Conservation (phyloP, 148 eudicot species). For the Persicaria tinctoria region DNA sequence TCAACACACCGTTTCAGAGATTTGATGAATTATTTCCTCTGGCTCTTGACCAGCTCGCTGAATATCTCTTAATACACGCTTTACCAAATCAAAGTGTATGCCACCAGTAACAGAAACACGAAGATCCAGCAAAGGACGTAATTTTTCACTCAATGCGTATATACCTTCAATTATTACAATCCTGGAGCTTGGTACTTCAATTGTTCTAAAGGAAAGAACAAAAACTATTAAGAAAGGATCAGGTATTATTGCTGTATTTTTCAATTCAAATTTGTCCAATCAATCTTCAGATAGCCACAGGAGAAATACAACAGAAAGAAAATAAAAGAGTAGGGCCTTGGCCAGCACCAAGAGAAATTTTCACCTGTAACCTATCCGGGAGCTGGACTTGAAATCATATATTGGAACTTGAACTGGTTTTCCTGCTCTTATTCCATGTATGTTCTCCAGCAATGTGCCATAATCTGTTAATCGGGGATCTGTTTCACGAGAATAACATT, state of each 20-base stretch:
- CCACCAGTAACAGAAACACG: slow-evolving; percentile 99
- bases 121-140: slow-evolving; percentile 84
- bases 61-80: slow-evolving; percentile 90
- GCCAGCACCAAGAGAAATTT: background rate
- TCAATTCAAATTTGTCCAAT: background rate
- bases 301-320: background rate
- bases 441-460: slow-evolving; percentile 82
- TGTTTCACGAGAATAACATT: slow-evolving; percentile 20
- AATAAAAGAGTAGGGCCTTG: background rate
- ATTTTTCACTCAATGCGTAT: slow-evolving; percentile 86
- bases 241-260: background rate
- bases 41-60: slow-evolving; percentile 99
- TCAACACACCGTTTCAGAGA: slow-evolving; percentile 72
- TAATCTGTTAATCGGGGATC: slow-evolving; percentile 98
- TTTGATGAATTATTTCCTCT: slow-evolving; percentile 96
- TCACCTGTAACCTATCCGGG: slow-evolving; percentile 86
- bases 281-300: background rate
- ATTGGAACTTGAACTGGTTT: slow-evolving; percentile 80
- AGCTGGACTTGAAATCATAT: slow-evolving; percentile 91
- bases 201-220: slow-evolving; percentile 50
- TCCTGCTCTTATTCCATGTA: slow-evolving; percentile 66
- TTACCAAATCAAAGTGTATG: slow-evolving; percentile 92
- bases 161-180: slow-evolving; percentile 91
- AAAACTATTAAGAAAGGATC: background rate
- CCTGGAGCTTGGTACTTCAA: slow-evolving; percentile 79